Conservation (phyloP, 2,329 filamentous ascomycete genomes). For the Talaromyces sp. region DNA sequence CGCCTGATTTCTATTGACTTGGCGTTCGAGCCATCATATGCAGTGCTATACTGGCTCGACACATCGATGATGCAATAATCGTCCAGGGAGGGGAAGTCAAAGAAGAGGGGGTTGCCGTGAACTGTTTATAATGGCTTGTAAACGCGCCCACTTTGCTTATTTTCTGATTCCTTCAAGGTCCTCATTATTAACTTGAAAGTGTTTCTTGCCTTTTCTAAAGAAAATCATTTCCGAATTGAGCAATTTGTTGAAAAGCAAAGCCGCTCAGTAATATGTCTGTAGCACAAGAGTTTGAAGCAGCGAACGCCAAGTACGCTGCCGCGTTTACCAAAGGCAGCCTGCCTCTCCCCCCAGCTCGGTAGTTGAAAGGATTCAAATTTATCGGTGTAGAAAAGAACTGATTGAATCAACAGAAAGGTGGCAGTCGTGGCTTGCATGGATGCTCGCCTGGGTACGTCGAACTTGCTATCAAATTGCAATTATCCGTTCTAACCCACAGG, state of each 20-base stretch:
- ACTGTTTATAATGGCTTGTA: not conserved
- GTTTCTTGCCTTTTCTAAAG: not conserved
- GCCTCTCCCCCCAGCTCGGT: constrained; percentile 61
- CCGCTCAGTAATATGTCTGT: constrained; percentile 18
- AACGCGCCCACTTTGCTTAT: not conserved
- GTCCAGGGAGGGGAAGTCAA: not conserved
- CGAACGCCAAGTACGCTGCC: constrained; percentile 54
- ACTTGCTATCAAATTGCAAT: not conserved
- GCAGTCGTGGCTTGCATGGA: constrained; percentile 75
- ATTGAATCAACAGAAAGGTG: constrained; percentile 14
- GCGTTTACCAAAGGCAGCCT: constrained; percentile 63
- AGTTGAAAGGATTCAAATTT: constrained; percentile 15
- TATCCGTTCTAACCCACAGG: not conserved
- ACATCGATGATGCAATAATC: not conserved
- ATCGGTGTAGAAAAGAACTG: not conserved
- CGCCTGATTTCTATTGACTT: not conserved
- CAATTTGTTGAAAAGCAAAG: not conserved
- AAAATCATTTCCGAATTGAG: not conserved
- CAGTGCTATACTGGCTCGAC: not conserved
- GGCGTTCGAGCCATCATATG: not conserved
- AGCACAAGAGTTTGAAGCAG: constrained; percentile 48
- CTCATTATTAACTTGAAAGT: not conserved
- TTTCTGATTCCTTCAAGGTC: not conserved
- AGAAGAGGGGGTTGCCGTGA: not conserved
- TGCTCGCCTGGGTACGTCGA: constrained; percentile 46